Evolutionary conservation across 352 stramenopile species (phyloP), one percentile per base, ranked within the genome.

Genomic region (Pythium sp.): DNA sequence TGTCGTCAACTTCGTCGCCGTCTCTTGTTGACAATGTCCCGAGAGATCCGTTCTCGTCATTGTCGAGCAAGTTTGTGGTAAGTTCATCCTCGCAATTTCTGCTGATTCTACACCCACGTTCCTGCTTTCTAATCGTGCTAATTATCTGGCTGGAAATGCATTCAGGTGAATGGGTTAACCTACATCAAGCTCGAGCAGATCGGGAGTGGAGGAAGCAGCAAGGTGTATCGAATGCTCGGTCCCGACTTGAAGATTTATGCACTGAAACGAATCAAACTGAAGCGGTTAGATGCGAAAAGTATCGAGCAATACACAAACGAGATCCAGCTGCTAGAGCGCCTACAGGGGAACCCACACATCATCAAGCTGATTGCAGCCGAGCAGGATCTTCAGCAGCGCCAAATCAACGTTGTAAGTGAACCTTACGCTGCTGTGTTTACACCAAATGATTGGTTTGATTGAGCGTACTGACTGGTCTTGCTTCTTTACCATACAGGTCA

Each of bases 251-350:
- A 97, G 46, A 97, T 99, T 30, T 95, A 99, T 41, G 97, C 97
- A n/a, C 84, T 99, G 18, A 99, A 99, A 76, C 97, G 97, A 69
- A 98, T 99, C 49, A 98, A 98, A 68, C 80, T 99, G 30, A 92
- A 96, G 71, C 89, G 90, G 20, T 78, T 98, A 60, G 96, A 98
- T 53, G 82, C 83, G 28, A 82, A 87, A 61, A 93, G 86, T 24
- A 92, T 99, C 53, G 93, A 96, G 62, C 95, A 97, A 65, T 99
- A 98, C 72, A 93, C 94, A 24, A 99, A 99, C 69, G 97, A 99
- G 79, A 99, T 99, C 67, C 82, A 95, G 24, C 73, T 99, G 12
- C 76, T 99, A 28, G 80, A 97, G 80, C 74, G 80, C 8, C 77
- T 99, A 15, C 89, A 97, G 70, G 96, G 95, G 3, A 98, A 98